Conservation (phyloP, 352 stramenopile species). For the Globisporangium okanoganense region DNA sequence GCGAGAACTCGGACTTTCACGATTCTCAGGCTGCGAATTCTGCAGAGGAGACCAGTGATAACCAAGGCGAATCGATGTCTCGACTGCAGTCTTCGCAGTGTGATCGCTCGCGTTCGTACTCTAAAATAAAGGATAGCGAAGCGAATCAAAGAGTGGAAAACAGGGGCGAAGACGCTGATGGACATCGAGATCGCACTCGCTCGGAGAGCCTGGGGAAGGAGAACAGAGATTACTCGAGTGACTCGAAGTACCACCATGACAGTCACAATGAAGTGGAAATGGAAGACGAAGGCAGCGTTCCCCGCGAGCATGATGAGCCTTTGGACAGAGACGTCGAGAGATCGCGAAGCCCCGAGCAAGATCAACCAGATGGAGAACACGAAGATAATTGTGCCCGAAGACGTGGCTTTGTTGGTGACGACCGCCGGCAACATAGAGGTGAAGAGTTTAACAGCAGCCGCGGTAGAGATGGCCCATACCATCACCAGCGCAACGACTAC, state of each 20-base stretch:
- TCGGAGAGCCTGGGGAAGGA: constrained; percentile 5
- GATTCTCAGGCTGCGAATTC: constrained; percentile 1
- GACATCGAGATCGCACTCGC: constrained; percentile 1
- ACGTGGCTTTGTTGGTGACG: constrained; percentile 1
- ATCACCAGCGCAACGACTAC: neutral
- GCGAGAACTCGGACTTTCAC: neutral
- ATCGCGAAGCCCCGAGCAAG: neutral
- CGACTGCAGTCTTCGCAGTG: neutral
- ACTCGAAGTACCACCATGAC: neutral
- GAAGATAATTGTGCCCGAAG: neutral
- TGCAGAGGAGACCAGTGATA: neutral
- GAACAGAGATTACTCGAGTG: neutral
- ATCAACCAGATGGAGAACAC: neutral
- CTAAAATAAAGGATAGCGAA: neutral
- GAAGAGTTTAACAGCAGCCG: neutral
- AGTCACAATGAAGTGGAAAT: neutral
- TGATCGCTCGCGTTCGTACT: neutral
- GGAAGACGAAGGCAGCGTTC: neutral
- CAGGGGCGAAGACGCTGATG: neutral
- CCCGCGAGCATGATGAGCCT: neutral
- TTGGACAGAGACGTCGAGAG: neutral
- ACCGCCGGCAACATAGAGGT: neutral
- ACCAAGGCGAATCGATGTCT: neutral
- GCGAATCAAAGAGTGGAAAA: neutral
- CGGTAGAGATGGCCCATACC: neutral